Evolutionary conservation across 768 basidiomycete species (phyloP), one percentile per base, ranked within the genome.

Genomic region (Pulveroboletus sp.): DNA sequence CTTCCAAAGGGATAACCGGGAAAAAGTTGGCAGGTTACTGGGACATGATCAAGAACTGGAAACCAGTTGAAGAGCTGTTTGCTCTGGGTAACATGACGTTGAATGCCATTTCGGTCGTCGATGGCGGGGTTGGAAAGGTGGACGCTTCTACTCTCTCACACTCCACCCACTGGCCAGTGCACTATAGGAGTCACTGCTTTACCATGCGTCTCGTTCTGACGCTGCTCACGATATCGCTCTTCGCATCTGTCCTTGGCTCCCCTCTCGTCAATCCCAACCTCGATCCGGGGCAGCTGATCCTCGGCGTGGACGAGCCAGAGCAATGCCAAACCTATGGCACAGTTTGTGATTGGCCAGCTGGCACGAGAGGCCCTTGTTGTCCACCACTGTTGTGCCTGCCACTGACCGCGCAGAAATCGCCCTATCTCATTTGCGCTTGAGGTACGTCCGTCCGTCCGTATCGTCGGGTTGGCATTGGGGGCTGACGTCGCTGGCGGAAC

Each of bases 41-140:
- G 94, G 95, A 97, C 67, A 80, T 89, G 68, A 84, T 92, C 24
- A 96, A 93, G 81, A 87, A 89, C 61, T 91, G 85, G 81, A 88
- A 81, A 65, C 78, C 82, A 5, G 85, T 88, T 66, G 89, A 92
- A 46, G 86, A 89, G 50, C 56, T 83, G 58, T 80, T 82, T 85
- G 63, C 70, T 20, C 23, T 41, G n/a, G 4, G 7, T 29, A 6
- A 29, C 27, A 29, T 12, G 6, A 29, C 10, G 12, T 13, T 14
- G 51, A 23, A 10, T 20, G 12, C 6, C n/a, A n/a, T 10, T 40
- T 44, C 20, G 31, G 23, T 40, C 4, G 43, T 24, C 17, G 16
- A 10, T 12, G 4, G 36, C 47, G 59, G 49, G 37, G 49, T 50
- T 44, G 22, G 49, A 49, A 50, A 32, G 24, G 26, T 13, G 17